A percentile compares a stretch with the other conserved stretches of the same genome.
phyloP scores from a whole-genome alignment of 352 stramenopile species.

The Phytophthora fragariaefolia region DNA sequence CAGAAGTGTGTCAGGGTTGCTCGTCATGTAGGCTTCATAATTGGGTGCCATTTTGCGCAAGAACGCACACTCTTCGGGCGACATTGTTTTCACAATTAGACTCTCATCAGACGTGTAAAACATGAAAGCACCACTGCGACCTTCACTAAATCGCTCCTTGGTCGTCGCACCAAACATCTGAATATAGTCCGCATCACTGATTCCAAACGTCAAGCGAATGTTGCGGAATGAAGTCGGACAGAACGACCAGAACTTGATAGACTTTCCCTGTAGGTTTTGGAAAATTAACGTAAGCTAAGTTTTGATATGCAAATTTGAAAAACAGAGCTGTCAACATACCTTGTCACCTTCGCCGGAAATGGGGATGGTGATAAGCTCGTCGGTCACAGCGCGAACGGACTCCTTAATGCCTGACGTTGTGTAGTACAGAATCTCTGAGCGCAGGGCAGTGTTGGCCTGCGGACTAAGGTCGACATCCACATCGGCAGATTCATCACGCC shows the following conservation, averaged over 20 bases:
- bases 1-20: conserved; percentile 84
- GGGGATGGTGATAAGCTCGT: conserved; percentile 80
- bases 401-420: conserved; percentile 91
- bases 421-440: conserved; percentile 91
- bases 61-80: conserved; percentile 84
- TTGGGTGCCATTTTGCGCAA: conserved; percentile 86
- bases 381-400: conserved; percentile 74
- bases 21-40: conserved; percentile 88
- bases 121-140: conserved; percentile 91
- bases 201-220: conserved; percentile 84
- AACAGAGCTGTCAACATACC: conserved; percentile 29
- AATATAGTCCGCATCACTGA: conserved; percentile 85
- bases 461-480: conserved; percentile 88
- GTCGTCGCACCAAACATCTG: conserved; percentile 86
- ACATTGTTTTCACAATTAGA: conserved; percentile 93
- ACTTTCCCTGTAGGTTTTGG: conserved; percentile 54
- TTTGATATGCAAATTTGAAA: background rate
- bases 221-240: conserved; percentile 86
- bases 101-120: conserved; percentile 91
- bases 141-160: conserved; percentile 91
- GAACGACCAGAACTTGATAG: conserved; percentile 91
- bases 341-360: conserved; percentile 82
- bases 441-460: conserved; percentile 88
- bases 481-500: conserved; percentile 69
- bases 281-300: background rate